Percentiles rank a stretch among this genome's conserved stretches.
These are phyloP conservation scores for Agrostemma githago DNA, from an alignment of 148 eudicot species.

Conservation along the genomic window DNA sequence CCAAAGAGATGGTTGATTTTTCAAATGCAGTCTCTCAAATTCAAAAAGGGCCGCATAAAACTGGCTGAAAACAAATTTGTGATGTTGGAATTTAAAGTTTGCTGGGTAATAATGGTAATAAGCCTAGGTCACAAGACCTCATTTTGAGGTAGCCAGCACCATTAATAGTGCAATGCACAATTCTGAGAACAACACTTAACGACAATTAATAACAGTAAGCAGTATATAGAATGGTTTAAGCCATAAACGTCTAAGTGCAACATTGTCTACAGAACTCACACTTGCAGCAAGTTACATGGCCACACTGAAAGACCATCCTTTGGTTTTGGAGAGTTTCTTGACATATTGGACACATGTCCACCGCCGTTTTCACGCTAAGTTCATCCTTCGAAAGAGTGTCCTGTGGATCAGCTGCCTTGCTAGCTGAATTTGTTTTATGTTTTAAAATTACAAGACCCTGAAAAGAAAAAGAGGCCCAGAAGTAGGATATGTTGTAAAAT, in stretches of 20 bases:
- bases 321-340: conserved; percentile 75
- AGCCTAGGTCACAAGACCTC: not conserved
- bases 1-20: not conserved
- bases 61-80: not conserved
- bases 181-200: not conserved
- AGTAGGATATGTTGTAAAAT: not conserved
- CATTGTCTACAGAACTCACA: conserved; percentile 46
- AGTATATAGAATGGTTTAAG: not conserved
- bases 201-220: not conserved
- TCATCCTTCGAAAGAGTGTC: conserved; percentile 22
- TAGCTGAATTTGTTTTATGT: conserved; percentile 31
- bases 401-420: conserved; percentile 15
- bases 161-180: not conserved
- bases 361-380: conserved; percentile 30
- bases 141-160: not conserved
- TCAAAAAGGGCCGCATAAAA: not conserved
- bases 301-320: conserved; percentile 94
- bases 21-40: not conserved
- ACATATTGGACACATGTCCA: conserved; percentile 80
- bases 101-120: not conserved
- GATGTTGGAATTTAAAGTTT: not conserved
- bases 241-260: not conserved
- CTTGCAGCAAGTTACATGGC: conserved; percentile 84
- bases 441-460: conserved; percentile 77
- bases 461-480: not conserved